Conservation (phyloP, 352 stramenopile species). For the Phytophthora vignae region DNA sequence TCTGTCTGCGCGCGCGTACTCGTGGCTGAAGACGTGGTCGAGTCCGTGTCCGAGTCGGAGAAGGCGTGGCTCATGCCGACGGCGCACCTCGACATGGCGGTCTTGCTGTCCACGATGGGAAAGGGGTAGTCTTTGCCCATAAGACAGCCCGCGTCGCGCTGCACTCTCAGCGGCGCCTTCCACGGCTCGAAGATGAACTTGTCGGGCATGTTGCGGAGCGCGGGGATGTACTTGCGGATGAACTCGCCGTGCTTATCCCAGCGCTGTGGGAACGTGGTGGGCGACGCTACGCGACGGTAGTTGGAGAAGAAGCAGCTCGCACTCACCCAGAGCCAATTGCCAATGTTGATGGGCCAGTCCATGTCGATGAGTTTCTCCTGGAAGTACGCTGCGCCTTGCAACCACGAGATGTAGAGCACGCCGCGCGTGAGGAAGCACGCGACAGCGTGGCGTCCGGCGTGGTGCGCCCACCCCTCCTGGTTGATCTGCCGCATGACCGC, state of each 20-base stretch:
- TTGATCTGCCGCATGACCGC: slow-evolving; percentile 94
- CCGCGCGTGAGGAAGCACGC: slow-evolving; percentile 97
- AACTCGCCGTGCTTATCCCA: slow-evolving; percentile 92
- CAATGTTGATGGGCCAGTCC: slow-evolving; percentile 97
- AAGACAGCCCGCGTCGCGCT: slow-evolving; percentile 85
- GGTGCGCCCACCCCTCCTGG: slow-evolving; percentile 88
- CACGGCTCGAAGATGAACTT: slow-evolving; percentile 98
- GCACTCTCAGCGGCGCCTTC: slow-evolving; percentile 92
- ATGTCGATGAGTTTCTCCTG: slow-evolving; percentile 95
- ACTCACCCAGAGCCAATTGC: slow-evolving; percentile 98
- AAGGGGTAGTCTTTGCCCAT: slow-evolving; percentile 96
- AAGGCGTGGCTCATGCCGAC: slow-evolving; percentile 80
- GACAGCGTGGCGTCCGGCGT: slow-evolving; percentile 91
- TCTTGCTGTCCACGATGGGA: slow-evolving; percentile 94
- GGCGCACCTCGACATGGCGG: slow-evolving; percentile 93
- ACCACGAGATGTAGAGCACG: slow-evolving; percentile 95
- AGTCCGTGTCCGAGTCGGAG: slow-evolving; percentile 31
- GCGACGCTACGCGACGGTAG: slow-evolving; percentile 95
- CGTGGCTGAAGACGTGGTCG: slow-evolving; percentile 10
- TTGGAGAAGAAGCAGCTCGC: slow-evolving; percentile 96
- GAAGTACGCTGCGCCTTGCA: slow-evolving; percentile 89
- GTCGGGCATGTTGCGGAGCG: slow-evolving; percentile 90
- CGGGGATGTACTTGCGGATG: slow-evolving; percentile 93
- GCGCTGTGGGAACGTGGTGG: slow-evolving; percentile 93
- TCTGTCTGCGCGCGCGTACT: slow-evolving; percentile 14